phyloP scores from a whole-genome alignment of 768 basidiomycete species.

The Mycena albidolilacea region DNA sequence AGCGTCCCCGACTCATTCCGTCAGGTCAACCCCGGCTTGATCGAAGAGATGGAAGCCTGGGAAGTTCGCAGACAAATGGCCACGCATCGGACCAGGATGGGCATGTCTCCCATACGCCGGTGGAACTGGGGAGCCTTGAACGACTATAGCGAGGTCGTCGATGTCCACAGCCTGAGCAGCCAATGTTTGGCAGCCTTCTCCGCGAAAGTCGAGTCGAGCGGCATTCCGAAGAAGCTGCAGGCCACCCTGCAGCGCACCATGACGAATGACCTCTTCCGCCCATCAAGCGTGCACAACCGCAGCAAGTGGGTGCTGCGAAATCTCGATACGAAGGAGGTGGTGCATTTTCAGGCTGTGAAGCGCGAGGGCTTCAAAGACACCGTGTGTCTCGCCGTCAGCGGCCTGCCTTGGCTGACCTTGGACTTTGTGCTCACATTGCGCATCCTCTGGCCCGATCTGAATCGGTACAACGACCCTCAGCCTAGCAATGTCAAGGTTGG shows the following conservation, averaged over 20 bases:
- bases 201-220: neutral
- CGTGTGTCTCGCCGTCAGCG: neutral
- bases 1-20: neutral
- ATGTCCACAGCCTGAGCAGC: neutral
- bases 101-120: neutral
- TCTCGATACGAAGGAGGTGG: slow-evolving; percentile 1
- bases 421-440: slow-evolving; percentile 3
- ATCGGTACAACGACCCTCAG: neutral
- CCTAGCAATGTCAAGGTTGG: neutral
- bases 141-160: neutral
- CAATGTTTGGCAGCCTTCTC: neutral
- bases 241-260: neutral
- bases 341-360: neutral
- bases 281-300: neutral
- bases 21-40: neutral
- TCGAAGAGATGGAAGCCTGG: neutral
- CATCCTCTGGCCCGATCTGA: neutral
- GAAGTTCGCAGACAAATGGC: neutral
- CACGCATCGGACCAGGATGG: too few relatives aligned
- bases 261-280: too few relatives aligned
- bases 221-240: slow-evolving; percentile 1
- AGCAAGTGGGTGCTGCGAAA: neutral
- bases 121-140: slow-evolving; percentile 5
- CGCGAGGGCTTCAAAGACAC: neutral
- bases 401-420: slow-evolving; percentile 2